phyloP scores from a whole-genome alignment of 2,329 filamentous ascomycete species.

The Aspergillus fumigatiaffinis region DNA sequence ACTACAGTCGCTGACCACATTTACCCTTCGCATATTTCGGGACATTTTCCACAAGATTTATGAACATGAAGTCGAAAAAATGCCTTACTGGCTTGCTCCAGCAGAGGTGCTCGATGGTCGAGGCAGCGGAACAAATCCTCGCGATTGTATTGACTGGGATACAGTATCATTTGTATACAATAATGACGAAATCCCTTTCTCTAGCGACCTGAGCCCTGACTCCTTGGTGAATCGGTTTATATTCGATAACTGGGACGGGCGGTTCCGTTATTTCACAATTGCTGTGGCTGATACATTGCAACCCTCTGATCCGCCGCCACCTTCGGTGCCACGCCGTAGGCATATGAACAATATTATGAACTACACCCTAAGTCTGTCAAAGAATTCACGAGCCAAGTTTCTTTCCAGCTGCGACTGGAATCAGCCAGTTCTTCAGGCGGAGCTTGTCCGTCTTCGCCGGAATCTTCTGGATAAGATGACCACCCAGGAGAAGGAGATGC shows the following conservation, averaged over 20 bases:
- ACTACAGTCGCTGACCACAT: conserved; percentile 59
- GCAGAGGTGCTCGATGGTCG: conserved; percentile 19
- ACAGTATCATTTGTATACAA: conserved; percentile 33
- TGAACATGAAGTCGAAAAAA: conserved; percentile 55
- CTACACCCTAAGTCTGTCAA: conserved; percentile 75
- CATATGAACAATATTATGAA: conserved; percentile 67
- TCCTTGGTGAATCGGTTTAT: conserved; percentile 50
- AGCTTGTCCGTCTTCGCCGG: conserved; percentile 70
- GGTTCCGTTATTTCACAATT: conserved; percentile 54
- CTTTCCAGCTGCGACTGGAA: conserved; percentile 53
- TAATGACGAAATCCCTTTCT: conserved; percentile 45
- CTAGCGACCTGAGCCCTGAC: conserved; percentile 33
- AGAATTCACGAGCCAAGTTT: conserved; percentile 52
- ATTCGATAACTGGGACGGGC: conserved; percentile 55
- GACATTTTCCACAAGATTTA: conserved; percentile 91
- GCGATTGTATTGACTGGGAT: conserved; percentile 43
- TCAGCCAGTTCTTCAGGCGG: conserved; percentile 78
- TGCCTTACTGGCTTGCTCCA: conserved; percentile 84
- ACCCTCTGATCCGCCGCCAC: conserved; percentile 33
- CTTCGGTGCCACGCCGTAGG: conserved; percentile 33
- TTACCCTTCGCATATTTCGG: conserved; percentile 71
- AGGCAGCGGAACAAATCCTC: conserved; percentile 1
- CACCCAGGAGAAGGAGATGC: conserved; percentile 45
- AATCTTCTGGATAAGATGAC: conserved; percentile 72
- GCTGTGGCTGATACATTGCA: conserved; percentile 28